Evolutionary conservation across 805 yeast species (phyloP).

Genomic region (Pichia manshurica): DNA sequence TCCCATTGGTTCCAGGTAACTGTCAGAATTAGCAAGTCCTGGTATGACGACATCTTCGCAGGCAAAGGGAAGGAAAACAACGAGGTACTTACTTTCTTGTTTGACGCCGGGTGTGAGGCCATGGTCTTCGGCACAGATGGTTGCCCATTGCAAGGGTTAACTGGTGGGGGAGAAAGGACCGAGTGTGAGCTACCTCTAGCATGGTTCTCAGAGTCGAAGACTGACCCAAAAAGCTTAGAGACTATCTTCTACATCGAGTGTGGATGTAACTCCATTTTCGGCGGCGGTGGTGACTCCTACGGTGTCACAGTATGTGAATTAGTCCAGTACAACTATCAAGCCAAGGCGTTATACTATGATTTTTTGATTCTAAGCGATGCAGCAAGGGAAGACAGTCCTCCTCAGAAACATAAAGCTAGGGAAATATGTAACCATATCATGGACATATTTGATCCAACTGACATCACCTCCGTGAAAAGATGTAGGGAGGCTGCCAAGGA

Average conservation of each 20-base stretch:
- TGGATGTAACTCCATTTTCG: constrained; percentile 91
- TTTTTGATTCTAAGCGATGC: constrained; percentile 89
- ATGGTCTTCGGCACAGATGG: constrained; percentile 66
- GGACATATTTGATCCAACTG: constrained; percentile 72
- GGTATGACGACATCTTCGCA: constrained; percentile 54
- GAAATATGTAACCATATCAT: constrained; percentile 76
- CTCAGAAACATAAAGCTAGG: constrained; percentile 82
- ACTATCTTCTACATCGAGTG: constrained; percentile 78
- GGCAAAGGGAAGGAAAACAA: not conserved
- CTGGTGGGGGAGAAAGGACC: constrained; percentile 78
- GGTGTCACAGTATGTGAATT: constrained; percentile 65
- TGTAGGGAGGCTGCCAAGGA: constrained; percentile 64
- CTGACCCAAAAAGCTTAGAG: constrained; percentile 32
- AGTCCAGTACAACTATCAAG: constrained; percentile 73
- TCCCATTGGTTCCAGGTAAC: constrained; percentile 86
- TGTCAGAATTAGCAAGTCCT: constrained; percentile 56
- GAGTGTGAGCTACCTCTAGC: constrained; percentile 61
- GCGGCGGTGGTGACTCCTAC: constrained; percentile 61
- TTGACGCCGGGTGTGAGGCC: constrained; percentile 88
- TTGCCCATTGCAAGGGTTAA: constrained; percentile 72
- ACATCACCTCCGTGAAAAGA: constrained; percentile 47
- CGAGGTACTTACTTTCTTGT: constrained; percentile 26
- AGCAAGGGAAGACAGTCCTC: constrained; percentile 76
- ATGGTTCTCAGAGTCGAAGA: constrained; percentile 33
- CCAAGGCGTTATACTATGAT: constrained; percentile 71